These are phyloP conservation scores for Erysimum cheiranthoides DNA, from an alignment of 345 rosid species.

Conservation along the genomic window DNA sequence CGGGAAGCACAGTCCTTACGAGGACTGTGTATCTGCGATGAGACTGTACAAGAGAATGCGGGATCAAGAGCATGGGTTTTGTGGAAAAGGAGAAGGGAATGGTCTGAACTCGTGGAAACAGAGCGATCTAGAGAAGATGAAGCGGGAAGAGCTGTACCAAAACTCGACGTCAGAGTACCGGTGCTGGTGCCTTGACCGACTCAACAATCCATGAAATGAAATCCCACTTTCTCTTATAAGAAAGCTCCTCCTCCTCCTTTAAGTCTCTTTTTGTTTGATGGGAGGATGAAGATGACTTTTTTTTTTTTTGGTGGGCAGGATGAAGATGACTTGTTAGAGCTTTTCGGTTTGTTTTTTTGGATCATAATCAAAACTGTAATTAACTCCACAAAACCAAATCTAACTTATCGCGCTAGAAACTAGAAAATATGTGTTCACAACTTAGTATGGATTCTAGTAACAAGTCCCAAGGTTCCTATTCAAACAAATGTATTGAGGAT, in stretches of 20 bases:
- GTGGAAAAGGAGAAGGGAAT: slow-evolving; percentile 20
- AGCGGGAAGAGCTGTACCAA: slow-evolving; percentile 58
- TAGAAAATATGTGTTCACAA: not conserved
- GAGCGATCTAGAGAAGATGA: slow-evolving; percentile 66
- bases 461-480: slow-evolving; percentile 16
- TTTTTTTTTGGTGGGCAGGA: too few relatives aligned
- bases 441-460: not conserved
- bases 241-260: too few relatives aligned
- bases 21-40: slow-evolving; percentile 74
- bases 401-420: not conserved
- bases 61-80: slow-evolving; percentile 51
- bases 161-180: slow-evolving; percentile 60
- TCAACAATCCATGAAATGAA: slow-evolving; percentile 25
- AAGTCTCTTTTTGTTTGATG: slow-evolving; percentile 4
- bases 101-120: slow-evolving; percentile 52
- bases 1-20: slow-evolving; percentile 64
- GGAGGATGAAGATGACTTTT: slow-evolving; percentile 13
- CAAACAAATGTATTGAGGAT: not conserved
- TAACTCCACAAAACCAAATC: not conserved
- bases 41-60: slow-evolving; percentile 77
- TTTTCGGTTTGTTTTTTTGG: slow-evolving; percentile 1
- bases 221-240: slow-evolving; percentile 20
- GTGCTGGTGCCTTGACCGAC: slow-evolving; percentile 74
- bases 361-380: not conserved
- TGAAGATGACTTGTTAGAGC: not conserved